Evolutionary conservation across 1,139 yeast genomes (phyloP).

Genomic region (Pichia sp.): DNA sequence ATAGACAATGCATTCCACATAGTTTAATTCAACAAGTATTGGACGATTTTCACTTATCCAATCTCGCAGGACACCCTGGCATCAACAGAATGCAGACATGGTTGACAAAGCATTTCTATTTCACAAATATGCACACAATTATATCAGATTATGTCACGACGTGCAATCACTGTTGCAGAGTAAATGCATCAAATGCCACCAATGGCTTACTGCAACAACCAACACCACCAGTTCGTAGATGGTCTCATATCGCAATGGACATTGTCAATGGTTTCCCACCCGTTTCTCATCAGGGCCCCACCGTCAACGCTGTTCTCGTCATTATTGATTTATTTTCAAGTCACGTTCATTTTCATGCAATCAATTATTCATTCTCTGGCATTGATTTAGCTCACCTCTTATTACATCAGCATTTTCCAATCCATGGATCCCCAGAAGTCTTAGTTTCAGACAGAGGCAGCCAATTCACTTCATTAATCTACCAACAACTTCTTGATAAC

Average conservation of each 20-base stretch:
- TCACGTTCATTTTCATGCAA: not conserved
- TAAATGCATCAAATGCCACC: not conserved
- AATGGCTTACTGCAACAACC: not conserved
- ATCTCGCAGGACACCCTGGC: not conserved
- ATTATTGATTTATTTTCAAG: not conserved
- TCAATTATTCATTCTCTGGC: not conserved
- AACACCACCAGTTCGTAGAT: not conserved
- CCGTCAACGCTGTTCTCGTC: not conserved
- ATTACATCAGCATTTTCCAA: not conserved
- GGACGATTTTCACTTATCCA: not conserved
- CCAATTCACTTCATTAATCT: not conserved
- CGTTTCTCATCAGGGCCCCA: not conserved
- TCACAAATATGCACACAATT: not conserved
- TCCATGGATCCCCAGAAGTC: not conserved
- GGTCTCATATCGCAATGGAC: not conserved
- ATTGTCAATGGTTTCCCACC: not conserved
- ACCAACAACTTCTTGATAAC: not conserved
- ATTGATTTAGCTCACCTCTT: not conserved
- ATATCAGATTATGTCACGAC: not conserved
- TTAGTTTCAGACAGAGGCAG: not conserved
- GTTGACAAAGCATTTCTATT: not conserved
- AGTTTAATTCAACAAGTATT: not conserved
- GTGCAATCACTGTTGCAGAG: not conserved
- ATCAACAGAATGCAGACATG: not conserved
- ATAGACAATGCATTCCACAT: not conserved